Percentiles rank a stretch among this genome's conserved stretches.
Evolutionary conservation across 768 basidiomycete genomes (phyloP).

Genomic region (Amanita fuliginea): DNA sequence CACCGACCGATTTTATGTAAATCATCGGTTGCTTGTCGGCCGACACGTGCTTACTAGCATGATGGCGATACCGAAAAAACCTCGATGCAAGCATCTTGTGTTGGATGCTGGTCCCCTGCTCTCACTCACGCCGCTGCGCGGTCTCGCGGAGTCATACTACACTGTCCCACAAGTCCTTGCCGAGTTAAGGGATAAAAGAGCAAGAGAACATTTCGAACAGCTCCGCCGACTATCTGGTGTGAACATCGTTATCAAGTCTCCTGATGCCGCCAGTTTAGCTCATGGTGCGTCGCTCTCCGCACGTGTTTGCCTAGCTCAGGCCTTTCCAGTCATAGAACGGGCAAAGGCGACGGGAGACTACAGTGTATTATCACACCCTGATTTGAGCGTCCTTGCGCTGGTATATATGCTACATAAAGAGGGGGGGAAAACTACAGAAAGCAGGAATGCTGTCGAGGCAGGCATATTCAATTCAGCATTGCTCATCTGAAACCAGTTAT

Average conservation of each 20-base stretch:
- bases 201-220: conserved; percentile 76
- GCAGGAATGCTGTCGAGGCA: conserved; percentile 17
- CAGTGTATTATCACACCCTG: conserved; percentile 80
- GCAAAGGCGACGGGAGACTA: conserved; percentile 98
- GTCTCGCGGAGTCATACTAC: conserved; percentile 74
- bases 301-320: neutral
- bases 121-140: conserved; percentile 80
- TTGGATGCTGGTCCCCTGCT: conserved; percentile 92
- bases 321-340: conserved; percentile 66
- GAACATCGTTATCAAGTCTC: conserved; percentile 56
- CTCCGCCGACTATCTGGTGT: conserved; percentile 71
- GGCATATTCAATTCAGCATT: conserved; percentile 6
- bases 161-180: conserved; percentile 86
- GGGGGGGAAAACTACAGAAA: conserved; percentile 25
- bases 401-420: conserved; percentile 67
- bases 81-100: conserved; percentile 67
- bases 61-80: conserved; percentile 10
- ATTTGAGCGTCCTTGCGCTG: conserved; percentile 84
- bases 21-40: conserved; percentile 10
- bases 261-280: conserved; percentile 58
- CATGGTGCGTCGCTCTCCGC: conserved; percentile 32
- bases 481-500: conserved; percentile 1
- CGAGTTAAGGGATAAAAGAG: conserved; percentile 83
- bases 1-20: neutral
- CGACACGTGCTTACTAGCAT: neutral